These are phyloP conservation scores for Pseudomicrostroma phylloplanum DNA, from an alignment of 1,284 basidiomycete genomes.

Conservation along the genomic window DNA sequence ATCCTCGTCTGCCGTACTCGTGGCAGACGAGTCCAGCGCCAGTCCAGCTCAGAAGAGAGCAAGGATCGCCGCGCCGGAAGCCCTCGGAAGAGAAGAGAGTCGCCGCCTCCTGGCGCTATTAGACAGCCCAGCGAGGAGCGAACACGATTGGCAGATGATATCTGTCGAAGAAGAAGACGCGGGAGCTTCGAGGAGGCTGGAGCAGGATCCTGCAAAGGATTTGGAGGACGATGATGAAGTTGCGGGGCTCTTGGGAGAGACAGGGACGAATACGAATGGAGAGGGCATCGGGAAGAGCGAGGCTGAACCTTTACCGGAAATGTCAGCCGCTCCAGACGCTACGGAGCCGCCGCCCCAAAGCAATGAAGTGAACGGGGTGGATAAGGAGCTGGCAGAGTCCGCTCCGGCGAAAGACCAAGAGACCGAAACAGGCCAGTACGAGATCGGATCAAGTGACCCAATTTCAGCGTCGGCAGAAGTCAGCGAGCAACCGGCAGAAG, in stretches of 20 bases:
- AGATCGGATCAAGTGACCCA: neutral
- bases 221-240: neutral
- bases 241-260: neutral
- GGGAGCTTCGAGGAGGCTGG: neutral
- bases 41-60: constrained; percentile 3
- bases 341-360: neutral
- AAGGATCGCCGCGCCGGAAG: neutral
- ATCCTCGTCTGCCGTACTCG: neutral
- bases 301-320: neutral
- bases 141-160: neutral
- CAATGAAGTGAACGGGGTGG: neutral
- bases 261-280: neutral
- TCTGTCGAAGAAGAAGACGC: neutral
- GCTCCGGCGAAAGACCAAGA: no score
- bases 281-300: neutral
- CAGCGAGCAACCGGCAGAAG: neutral
- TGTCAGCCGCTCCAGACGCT: neutral
- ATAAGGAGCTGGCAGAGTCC: no score
- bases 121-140: neutral
- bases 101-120: neutral
- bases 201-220: neutral
- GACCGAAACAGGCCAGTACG: no score
- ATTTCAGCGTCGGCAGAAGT: neutral
- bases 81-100: neutral
- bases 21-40: neutral